Evolutionary conservation across 2,329 filamentous ascomycete genomes (phyloP).

Genomic region (Colletotrichum spinosum): DNA sequence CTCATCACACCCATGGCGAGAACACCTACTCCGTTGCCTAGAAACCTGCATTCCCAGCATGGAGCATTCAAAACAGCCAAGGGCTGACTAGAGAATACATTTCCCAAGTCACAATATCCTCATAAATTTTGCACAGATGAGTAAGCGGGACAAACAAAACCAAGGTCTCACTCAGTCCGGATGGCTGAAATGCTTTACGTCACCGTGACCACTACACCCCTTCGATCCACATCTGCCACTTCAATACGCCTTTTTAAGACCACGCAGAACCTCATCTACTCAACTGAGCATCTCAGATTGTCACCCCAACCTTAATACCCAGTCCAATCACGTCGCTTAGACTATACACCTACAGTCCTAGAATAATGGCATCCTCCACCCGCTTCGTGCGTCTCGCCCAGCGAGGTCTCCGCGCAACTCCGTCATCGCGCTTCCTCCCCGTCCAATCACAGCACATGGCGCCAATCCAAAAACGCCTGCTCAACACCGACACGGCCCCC

Average conservation of each 20-base stretch:
- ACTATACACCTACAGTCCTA: not conserved
- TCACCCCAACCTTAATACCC: too few relatives aligned
- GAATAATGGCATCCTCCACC: slow-evolving; percentile 17
- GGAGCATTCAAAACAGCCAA: too few relatives aligned
- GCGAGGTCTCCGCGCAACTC: slow-evolving; percentile 2
- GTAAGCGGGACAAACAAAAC: not conserved
- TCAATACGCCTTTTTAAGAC: not conserved
- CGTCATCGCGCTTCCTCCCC: not conserved
- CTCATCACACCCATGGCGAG: too few relatives aligned
- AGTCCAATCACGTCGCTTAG: not conserved
- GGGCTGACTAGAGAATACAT: too few relatives aligned
- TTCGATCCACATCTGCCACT: slow-evolving; percentile 4
- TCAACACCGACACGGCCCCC: slow-evolving; percentile 53
- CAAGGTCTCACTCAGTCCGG: not conserved
- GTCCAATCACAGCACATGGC: not conserved
- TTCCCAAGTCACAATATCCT: not conserved
- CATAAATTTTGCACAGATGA: not conserved
- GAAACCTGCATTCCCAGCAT: too few relatives aligned
- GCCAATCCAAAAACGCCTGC: slow-evolving; percentile 40
- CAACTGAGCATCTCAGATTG: not conserved
- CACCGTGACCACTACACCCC: slow-evolving; percentile 13
- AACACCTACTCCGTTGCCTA: too few relatives aligned
- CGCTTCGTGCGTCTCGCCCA: slow-evolving; percentile 25
- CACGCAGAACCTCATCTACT: not conserved
- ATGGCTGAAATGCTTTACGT: slow-evolving; percentile 5